These are phyloP conservation scores for Poa pratensis DNA, from an alignment of 176 grass and related monocot genomes.

Conservation along the genomic window DNA sequence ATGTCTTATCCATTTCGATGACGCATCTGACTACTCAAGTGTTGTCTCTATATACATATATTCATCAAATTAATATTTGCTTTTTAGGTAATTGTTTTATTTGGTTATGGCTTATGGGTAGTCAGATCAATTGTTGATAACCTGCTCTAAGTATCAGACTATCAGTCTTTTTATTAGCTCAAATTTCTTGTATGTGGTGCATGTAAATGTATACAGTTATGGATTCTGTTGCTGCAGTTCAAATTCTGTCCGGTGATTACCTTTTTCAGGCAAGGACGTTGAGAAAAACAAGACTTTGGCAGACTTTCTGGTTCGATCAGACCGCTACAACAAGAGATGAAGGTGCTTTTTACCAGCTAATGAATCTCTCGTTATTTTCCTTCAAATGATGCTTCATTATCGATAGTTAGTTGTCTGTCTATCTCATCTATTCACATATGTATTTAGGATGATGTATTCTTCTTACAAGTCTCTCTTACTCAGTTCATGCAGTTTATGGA, in stretches of 20 bases:
- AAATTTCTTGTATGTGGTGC: neutral
- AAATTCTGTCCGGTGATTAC: neutral
- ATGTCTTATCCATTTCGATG: too few relatives aligned
- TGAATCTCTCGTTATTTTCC: neutral
- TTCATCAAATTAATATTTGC: neutral
- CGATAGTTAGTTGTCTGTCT: neutral
- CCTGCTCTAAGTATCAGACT: neutral
- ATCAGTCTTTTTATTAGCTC: neutral
- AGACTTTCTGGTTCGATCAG: slow-evolving; percentile 4
- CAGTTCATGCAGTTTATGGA: neutral
- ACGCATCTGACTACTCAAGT: too few relatives aligned
- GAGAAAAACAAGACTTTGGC: neutral
- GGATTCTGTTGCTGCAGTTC: neutral
- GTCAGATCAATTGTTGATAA: neutral
- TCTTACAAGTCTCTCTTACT: neutral
- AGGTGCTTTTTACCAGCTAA: neutral
- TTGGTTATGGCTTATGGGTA: neutral
- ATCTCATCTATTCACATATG: slow-evolving; percentile 1
- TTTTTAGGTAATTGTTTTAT: neutral
- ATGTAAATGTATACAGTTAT: too few relatives aligned
- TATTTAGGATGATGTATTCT: neutral
- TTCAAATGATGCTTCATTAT: neutral
- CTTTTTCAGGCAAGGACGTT: neutral
- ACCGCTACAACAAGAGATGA: neutral
- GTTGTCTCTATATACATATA: neutral